A percentile compares a stretch with the other conserved stretches of the same genome.
phyloP scores from a whole-genome alignment of 371 early-diverging fungal species.

The Mucor sp. region DNA sequence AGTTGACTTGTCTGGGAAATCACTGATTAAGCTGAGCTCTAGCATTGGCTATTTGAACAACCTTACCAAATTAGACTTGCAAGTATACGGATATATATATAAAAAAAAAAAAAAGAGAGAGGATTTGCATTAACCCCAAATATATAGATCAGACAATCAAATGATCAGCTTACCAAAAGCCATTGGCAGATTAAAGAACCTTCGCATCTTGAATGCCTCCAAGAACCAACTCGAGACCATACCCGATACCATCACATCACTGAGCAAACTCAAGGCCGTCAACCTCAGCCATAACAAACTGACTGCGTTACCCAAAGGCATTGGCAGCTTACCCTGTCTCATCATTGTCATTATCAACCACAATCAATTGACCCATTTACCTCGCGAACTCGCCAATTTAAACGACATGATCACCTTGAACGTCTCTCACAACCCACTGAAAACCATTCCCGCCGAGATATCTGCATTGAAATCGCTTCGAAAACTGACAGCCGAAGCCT shows the following conservation, averaged over 20 bases:
- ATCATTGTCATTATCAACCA: slow-evolving; percentile 56
- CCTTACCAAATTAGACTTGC: slow-evolving; percentile 45
- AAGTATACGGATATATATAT: neutral
- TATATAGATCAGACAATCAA: slow-evolving; percentile 40
- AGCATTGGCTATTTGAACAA: slow-evolving; percentile 42
- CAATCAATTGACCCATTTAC: slow-evolving; percentile 59
- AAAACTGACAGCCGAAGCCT: slow-evolving; percentile 55
- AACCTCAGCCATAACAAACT: slow-evolving; percentile 62
- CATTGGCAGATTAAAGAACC: slow-evolving; percentile 37
- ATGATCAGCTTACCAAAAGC: slow-evolving; percentile 44
- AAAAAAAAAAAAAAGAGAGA: neutral
- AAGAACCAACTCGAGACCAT: slow-evolving; percentile 39
- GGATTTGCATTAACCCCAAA: neutral
- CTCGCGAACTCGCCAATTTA: slow-evolving; percentile 52
- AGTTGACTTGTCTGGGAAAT: slow-evolving; percentile 37
- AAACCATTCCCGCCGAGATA: slow-evolving; percentile 41
- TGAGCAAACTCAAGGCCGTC: slow-evolving; percentile 34
- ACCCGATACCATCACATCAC: slow-evolving; percentile 35
- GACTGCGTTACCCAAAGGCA: slow-evolving; percentile 61
- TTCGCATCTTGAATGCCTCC: slow-evolving; percentile 35
- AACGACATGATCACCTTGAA: slow-evolving; percentile 64
- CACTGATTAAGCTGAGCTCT: slow-evolving; percentile 40
- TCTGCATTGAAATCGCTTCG: slow-evolving; percentile 59
- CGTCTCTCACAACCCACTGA: slow-evolving; percentile 68
- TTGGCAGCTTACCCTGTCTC: slow-evolving; percentile 61